A percentile compares a stretch with the other conserved stretches of the same genome.
Evolutionary conservation across 306 rosid genomes (phyloP).

Genomic region (Dicorynia guianensis): DNA sequence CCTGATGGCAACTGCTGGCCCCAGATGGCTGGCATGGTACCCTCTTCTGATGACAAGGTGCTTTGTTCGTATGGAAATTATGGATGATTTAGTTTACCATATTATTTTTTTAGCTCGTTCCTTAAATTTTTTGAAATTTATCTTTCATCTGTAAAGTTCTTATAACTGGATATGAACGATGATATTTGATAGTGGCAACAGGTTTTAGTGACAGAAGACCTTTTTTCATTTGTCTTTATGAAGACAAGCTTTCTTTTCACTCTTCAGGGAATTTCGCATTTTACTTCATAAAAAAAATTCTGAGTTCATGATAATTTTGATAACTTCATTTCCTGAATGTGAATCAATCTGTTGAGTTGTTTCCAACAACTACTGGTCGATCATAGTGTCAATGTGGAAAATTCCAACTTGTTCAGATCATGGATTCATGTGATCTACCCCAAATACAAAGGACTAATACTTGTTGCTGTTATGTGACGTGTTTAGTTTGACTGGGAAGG

Average conservation of each 20-base stretch:
- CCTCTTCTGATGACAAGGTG: conserved; percentile 68
- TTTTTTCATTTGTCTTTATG: not conserved
- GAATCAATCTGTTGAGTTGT: not conserved
- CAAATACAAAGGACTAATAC: not conserved
- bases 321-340: not conserved
- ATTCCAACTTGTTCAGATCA: not conserved
- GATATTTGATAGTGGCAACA: not conserved
- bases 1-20: conserved; percentile 90
- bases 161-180: not conserved
- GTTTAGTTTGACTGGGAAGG: conserved; percentile 99
- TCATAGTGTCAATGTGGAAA: not conserved
- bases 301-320: not conserved
- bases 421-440: not conserved
- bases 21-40: conserved; percentile 89
- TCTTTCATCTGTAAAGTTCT: not conserved
- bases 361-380: not conserved
- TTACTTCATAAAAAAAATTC: not conserved
- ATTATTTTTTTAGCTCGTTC: not conserved
- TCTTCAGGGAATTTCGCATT: not conserved
- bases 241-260: not conserved
- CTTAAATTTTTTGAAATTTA: conserved; percentile 19
- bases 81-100: conserved; percentile 16
- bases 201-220: not conserved
- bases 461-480: conserved; percentile 33
- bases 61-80: conserved; percentile 26